Base-by-base conservation (phyloP, 768 basidiomycete species). In the Butyriboletus loyo region DNA sequence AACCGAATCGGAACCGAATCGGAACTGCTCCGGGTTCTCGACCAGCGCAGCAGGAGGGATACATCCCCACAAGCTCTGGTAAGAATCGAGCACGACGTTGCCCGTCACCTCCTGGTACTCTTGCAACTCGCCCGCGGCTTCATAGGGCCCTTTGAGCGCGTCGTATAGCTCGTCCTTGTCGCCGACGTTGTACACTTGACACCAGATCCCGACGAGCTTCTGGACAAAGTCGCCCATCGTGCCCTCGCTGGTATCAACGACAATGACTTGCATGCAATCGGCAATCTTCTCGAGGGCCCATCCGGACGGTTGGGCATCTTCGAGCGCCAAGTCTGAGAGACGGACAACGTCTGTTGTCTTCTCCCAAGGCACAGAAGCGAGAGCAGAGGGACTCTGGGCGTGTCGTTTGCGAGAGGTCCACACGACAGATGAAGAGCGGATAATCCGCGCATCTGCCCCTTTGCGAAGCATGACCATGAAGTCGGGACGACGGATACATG, bases 401-500 rank as follows among this genome's bases (percentile, higher is more conserved):
- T 41, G 47, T 49, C 69, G 63, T 42, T 37, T 62, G 46, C 68
- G 64, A 50, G 58, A 65, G 7, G 54, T 66, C 66, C 71, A 71
- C 3, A 69, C 52, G 17, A 55, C 49, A 24, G 59, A 35, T 1
- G 50, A 11, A 7, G 68, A 70, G 8, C 64, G 55, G 45, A 68
- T 67, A 19, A 70, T 38, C 21, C 60, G 64, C 5, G 61, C 67
- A 6, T 56, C 40, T 6, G 47, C 50, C 22, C 71, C 71, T 45
- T 66, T 66, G 46, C 71, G 69, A 21, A 66, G 55, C 48, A 69
- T 57, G 14, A 68, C 62, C 67, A 67, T 66, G 36, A 72, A 42
- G 30, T 67, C 58, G 21, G 71, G 60, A 32, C 69, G 66, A 32
- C 67, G 59, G 39, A 67, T 46, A 50, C 70, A 72, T 39, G 43